These are phyloP conservation scores for Funneliformis mosseae DNA, from an alignment of 192 early-diverging fungal species.

Conservation along the genomic window DNA sequence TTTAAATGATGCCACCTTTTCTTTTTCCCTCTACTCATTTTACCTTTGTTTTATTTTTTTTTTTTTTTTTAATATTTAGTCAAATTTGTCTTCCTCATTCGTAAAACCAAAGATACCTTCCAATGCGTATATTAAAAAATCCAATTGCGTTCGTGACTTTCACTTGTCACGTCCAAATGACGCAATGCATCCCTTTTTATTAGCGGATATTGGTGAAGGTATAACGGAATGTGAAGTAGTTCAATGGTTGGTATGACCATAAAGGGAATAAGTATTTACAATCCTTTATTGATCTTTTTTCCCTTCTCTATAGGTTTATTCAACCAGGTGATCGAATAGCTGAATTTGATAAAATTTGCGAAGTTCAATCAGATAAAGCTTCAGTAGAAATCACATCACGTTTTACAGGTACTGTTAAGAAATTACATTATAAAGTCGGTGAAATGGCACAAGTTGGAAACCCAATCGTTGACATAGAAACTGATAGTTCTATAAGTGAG, in stretches of 20 bases:
- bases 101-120: background rate
- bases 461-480: constrained; percentile 86
- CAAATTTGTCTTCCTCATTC: background rate
- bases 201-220: constrained; percentile 98
- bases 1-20: background rate
- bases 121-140: background rate
- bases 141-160: constrained; percentile 45
- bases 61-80: background rate
- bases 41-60: background rate
- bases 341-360: constrained; percentile 95
- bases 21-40: background rate
- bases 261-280: background rate
- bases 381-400: constrained; percentile 98
- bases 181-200: constrained; percentile 71
- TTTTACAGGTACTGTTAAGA: constrained; percentile 81
- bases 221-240: constrained; percentile 98
- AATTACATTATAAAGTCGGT: constrained; percentile 80
- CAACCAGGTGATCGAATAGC: constrained; percentile 85
- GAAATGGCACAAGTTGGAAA: constrained; percentile 92
- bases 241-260: constrained; percentile 74
- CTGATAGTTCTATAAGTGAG: constrained; percentile 41
- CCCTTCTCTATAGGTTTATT: constrained; percentile 70
- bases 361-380: constrained; percentile 98
- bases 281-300: background rate
- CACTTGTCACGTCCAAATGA: constrained; percentile 44